Evolutionary conservation across 805 yeast genomes (phyloP).

Genomic region (Candida oleophila): DNA sequence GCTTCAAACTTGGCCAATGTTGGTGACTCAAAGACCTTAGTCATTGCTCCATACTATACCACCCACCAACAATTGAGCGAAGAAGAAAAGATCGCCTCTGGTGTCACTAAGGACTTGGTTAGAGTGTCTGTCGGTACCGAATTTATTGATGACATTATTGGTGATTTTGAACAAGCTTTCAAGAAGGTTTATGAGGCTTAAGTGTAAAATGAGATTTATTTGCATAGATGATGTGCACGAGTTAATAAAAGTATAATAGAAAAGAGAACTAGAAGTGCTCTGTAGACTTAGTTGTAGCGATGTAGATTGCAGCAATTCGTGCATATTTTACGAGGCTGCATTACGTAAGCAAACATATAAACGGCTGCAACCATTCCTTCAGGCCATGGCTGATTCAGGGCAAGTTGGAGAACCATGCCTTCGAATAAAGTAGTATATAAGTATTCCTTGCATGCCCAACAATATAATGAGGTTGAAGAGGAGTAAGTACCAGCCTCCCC

Average conservation of each 20-base stretch:
- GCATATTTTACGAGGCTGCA: no score
- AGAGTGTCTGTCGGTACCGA: conserved; percentile 92
- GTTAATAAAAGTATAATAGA: background rate
- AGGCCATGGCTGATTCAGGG: no score
- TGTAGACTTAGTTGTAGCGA: background rate
- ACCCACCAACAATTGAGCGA: conserved; percentile 90
- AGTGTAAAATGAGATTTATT: background rate
- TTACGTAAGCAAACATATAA: background rate
- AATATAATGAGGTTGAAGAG: background rate
- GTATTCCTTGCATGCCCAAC: background rate
- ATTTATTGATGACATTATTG: conserved; percentile 86
- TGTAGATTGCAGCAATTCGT: no score
- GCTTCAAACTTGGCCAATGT: conserved; percentile 95
- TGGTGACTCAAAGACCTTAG: conserved; percentile 94
- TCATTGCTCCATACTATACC: conserved; percentile 93
- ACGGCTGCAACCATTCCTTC: no score
- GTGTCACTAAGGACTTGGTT: conserved; percentile 85
- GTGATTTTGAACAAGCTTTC: conserved; percentile 85
- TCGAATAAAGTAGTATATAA: background rate
- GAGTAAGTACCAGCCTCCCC: background rate
- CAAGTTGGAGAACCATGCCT: background rate
- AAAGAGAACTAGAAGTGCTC: background rate
- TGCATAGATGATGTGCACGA: background rate
- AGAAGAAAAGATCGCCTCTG: conserved; percentile 76
- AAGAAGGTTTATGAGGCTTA: conserved; percentile 47